A percentile compares a stretch with the other conserved stretches of the same genome.
Evolutionary conservation across 306 rosid species (phyloP).

Genomic region (cucumber (Cucumis sativus)): DNA sequence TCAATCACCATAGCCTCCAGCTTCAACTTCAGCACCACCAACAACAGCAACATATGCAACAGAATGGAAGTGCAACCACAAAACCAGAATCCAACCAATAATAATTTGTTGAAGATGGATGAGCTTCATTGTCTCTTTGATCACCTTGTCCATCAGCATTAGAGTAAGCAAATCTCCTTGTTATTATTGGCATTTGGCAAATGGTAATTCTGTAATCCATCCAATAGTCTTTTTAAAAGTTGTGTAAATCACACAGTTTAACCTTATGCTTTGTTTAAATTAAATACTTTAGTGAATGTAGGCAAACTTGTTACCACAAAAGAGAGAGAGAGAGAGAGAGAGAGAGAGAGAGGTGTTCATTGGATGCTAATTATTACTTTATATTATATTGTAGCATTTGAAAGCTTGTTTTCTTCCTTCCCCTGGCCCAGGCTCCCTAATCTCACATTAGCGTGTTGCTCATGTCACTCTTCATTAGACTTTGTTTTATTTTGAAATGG

Average conservation of each 20-base stretch:
- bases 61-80: conserved; percentile 40
- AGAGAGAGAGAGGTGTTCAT: neutral
- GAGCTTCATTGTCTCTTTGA: neutral
- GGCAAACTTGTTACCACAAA: conserved; percentile 23
- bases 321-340: too few species aligned
- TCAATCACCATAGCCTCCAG: conserved; percentile 44
- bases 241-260: conserved; percentile 18
- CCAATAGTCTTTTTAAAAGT: conserved; percentile 13
- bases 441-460: neutral
- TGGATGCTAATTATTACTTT: neutral
- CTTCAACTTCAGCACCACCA: conserved; percentile 36
- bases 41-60: conserved; percentile 41
- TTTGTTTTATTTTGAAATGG: neutral
- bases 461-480: neutral
- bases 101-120: conserved; percentile 17
- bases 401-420: neutral
- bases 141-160: neutral
- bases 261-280: conserved; percentile 6
- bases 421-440: neutral
- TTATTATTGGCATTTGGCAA: conserved; percentile 19
- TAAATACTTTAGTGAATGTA: conserved; percentile 18
- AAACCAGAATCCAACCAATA: conserved; percentile 48
- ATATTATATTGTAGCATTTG: neutral
- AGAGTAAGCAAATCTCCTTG: conserved; percentile 6
- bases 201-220: conserved; percentile 19